A percentile compares a stretch with the other conserved stretches of the same genome.
These are phyloP conservation scores for Phytopythium mirpurense DNA, from an alignment of 352 stramenopile genomes.

Conservation along the genomic window DNA sequence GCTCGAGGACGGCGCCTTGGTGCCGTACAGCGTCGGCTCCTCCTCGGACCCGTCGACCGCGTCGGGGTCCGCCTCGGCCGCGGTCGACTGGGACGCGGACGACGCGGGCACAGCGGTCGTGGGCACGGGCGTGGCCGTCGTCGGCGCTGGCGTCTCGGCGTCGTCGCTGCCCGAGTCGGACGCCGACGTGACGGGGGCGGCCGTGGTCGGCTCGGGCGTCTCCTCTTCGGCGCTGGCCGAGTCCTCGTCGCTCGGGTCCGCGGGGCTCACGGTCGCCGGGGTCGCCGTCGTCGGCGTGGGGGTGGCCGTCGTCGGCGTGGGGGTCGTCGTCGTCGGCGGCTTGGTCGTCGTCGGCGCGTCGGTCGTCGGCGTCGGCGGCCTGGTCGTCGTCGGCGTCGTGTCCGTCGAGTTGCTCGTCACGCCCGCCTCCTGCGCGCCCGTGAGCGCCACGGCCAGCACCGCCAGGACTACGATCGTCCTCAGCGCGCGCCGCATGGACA, in stretches of 20 bases:
- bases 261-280: slow-evolving; percentile 5
- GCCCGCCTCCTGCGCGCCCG: slow-evolving; percentile 2
- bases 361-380: slow-evolving; percentile 14
- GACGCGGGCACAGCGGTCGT: slow-evolving; percentile 12
- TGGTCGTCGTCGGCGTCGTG: background rate
- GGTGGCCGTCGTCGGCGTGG: slow-evolving; percentile 16
- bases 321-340: slow-evolving; percentile 18
- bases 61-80: slow-evolving; percentile 16
- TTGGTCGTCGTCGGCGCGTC: slow-evolving; percentile 18
- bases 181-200: slow-evolving; percentile 15
- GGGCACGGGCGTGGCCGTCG: slow-evolving; percentile 7
- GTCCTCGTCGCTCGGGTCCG: background rate
- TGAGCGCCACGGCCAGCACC: background rate
- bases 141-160: slow-evolving; percentile 14
- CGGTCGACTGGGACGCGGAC: slow-evolving; percentile 12
- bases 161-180: slow-evolving; percentile 14
- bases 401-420: slow-evolving; percentile 5
- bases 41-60: slow-evolving; percentile 31
- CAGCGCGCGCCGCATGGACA: background rate
- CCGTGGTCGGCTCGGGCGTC: slow-evolving; percentile 15
- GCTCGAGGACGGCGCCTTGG: slow-evolving; percentile 25
- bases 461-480: slow-evolving; percentile 1
- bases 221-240: slow-evolving; percentile 14
- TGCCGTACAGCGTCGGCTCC: slow-evolving; percentile 46
- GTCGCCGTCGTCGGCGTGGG: too few relatives aligned